Base-by-base conservation (phyloP, 805 yeast genomes). In the Brettanomyces anomalus region DNA sequence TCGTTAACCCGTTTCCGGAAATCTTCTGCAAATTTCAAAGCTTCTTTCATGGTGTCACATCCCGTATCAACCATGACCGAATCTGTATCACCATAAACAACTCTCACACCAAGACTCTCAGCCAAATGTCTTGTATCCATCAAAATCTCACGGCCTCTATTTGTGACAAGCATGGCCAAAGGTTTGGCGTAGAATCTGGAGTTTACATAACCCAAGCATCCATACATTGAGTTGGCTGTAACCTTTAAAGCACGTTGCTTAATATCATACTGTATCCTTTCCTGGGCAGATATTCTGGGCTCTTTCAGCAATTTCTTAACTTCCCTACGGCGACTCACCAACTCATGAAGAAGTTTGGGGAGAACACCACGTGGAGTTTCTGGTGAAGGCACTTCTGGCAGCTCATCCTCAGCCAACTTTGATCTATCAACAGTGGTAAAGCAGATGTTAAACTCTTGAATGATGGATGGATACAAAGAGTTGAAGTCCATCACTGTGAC, bases 221-320 rank as follows among this genome's bases (percentile, higher is more conserved):
- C 98, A 66, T 93, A 93, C 97, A 93, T 90, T n/a, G 98, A 93
- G 64, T 93, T 93, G 24, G 98, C 98, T 2, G 98, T 94, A 58
- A 93, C 71, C 61, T 93, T 93, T 59, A 93, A 74, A 0, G 98
- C 97, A 60, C 84, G 94, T 63, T 93, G 98, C 57, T 89, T 86
- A 57, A 89, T 88, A 61, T 93, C 97, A 70, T 83, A 87, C 57
- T 90, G 96, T 0, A 85, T 82, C 44, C 65, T 76, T 57, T 85
- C 88, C 42, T 69, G 64, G 0, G 78, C 68, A 0, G 80, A 70
- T 18, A 80, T 76, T 36, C 74, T 71, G 30, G 89, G 81, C 50
- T 79, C 81, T 53, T 87, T 88, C 72, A 93, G 73, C 32, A 87
- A 65, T 51, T 79, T 81, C 60, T 93, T 93, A 18, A 90, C 97